Evolutionary conservation across 805 yeast genomes (phyloP), one percentile per base, ranked within the genome.

Genomic region (Suhomyces prunicola): DNA sequence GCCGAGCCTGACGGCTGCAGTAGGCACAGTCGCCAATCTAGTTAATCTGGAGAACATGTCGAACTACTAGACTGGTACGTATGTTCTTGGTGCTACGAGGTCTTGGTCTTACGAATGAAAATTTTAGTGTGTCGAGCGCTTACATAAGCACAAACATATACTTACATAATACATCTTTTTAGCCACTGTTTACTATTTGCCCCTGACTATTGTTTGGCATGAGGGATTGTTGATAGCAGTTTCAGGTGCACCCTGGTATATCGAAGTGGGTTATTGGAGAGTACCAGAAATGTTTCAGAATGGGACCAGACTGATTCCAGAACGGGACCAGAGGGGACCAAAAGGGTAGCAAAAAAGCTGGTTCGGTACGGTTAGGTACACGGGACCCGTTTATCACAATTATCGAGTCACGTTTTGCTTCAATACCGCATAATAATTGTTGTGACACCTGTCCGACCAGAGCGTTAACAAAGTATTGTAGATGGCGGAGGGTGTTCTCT

Each of bases 41-140:
- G 50, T 44, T 51, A 54, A 29, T 44, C 57, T 51, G 47, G 55
- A 46, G 35, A 54, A 49, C 57, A 54, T 54, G 10, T 31, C 45
- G 44, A 27, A 6, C 36, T 33, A 33, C 36, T 33, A 26, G 48
- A 39, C 46, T 36, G 13, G 29, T 12, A 13, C 31, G 47, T 26
- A 10, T 31, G 41, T 10, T 10, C 22, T 17, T 40, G 22, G 24
- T 40, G 13, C 12, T 29, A 36, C 9, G 9, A 6, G 33, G 35
- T 50, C 29, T 17, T 40, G 22, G n/a, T 40, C 33, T 29, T 29
- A 40, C 7, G 13, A 10, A 13, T 42, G 31, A 42, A 42, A 42
- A 42, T 42, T 42, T 42, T 42, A 42, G 46, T 10, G 23, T 42
- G 46, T 23, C 31, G 29, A 23, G 29, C 19, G 46, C n/a, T 42